These are phyloP conservation scores for Panus rudis DNA, from an alignment of 768 basidiomycete genomes.

Conservation along the genomic window DNA sequence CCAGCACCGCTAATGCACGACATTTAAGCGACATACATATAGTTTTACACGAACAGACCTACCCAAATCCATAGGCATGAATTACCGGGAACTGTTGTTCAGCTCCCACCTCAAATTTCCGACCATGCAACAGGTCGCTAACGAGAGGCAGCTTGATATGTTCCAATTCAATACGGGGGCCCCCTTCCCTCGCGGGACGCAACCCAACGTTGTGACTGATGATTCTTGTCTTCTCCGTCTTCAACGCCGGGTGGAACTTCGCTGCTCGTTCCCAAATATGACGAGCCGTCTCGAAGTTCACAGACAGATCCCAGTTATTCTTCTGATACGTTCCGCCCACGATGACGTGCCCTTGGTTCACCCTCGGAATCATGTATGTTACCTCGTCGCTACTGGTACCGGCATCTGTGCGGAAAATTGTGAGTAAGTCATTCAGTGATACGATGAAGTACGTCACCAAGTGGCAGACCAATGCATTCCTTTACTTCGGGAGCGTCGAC, in stretches of 20 bases:
- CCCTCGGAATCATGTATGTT: constrained; percentile 60
- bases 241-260: constrained; percentile 29
- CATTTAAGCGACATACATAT: not conserved
- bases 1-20: constrained; percentile 25
- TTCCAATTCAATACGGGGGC: constrained; percentile 50
- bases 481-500: constrained; percentile 51
- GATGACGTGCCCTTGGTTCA: constrained; percentile 37
- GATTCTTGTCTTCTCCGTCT: constrained; percentile 32
- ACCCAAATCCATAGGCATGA: constrained; percentile 61
- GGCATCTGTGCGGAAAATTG: not conserved
- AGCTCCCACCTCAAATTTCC: constrained; percentile 13
- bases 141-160: constrained; percentile 29
- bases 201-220: constrained; percentile 52
- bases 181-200: constrained; percentile 48
- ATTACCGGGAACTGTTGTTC: constrained; percentile 31
- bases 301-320: constrained; percentile 44
- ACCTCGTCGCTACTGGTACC: constrained; percentile 17
- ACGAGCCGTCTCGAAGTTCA: constrained; percentile 32
- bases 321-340: constrained; percentile 52
- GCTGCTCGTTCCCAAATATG: constrained; percentile 43
- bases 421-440: not conserved
- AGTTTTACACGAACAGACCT: constrained; percentile 8
- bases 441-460: constrained; percentile 18
- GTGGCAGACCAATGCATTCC: constrained; percentile 12
- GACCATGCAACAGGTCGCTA: constrained; percentile 14